phyloP scores from a whole-genome alignment of 345 rosid species.

The Trapa incisa region DNA sequence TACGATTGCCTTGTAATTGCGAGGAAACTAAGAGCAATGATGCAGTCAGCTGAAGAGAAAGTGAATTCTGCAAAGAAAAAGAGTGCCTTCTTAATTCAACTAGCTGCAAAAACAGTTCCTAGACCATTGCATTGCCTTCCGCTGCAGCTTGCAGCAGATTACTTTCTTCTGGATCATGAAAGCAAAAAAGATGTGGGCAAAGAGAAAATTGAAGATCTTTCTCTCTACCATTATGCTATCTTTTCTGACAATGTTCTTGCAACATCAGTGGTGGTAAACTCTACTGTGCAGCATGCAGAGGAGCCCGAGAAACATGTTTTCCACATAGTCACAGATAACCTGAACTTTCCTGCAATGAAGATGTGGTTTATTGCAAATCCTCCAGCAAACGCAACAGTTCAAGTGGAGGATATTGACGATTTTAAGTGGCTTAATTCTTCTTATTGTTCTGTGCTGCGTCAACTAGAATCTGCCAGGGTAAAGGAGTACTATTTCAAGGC shows the following conservation, averaged over 20 bases:
- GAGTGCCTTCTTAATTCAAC: constrained; percentile 83
- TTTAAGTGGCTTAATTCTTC: constrained; percentile 23
- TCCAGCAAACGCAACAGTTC: constrained; percentile 16
- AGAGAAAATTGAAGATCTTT: constrained; percentile 57
- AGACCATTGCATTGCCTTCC: constrained; percentile 83
- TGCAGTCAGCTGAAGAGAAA: constrained; percentile 58
- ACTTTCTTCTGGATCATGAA: constrained; percentile 41
- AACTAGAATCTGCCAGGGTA: constrained; percentile 18
- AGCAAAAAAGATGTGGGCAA: constrained; percentile 21
- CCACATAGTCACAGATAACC: constrained; percentile 89
- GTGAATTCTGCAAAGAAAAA: constrained; percentile 57
- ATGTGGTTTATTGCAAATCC: constrained; percentile 37
- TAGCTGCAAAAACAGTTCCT: constrained; percentile 94
- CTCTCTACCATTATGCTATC: constrained; percentile 84
- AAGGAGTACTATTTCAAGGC: constrained; percentile 21
- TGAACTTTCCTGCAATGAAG: constrained; percentile 42
- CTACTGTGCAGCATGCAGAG: constrained; percentile 52
- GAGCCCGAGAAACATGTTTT: constrained; percentile 81
- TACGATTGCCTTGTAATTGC: constrained; percentile 65
- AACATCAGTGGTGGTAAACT: constrained; percentile 89
- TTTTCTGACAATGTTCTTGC: constrained; percentile 95
- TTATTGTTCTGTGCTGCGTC: constrained; percentile 21
- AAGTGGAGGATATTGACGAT: constrained; percentile 17
- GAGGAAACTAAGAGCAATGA: constrained; percentile 74
- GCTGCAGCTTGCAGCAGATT: constrained; percentile 77